These are phyloP conservation scores for Adansonia madagascariensis DNA, from an alignment of 441 rosid species.

Conservation along the genomic window DNA sequence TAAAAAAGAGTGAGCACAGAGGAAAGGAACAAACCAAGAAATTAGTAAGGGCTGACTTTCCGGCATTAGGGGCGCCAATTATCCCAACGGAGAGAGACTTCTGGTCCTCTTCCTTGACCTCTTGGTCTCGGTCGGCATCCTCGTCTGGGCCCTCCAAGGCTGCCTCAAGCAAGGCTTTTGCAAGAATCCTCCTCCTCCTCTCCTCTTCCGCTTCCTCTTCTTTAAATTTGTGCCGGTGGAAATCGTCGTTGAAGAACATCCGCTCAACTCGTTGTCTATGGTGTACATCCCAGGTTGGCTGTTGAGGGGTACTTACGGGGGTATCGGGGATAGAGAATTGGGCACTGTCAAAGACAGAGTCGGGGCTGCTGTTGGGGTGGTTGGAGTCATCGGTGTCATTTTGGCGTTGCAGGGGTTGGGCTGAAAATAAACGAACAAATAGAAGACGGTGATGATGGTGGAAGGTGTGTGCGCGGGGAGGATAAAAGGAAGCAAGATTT, in stretches of 20 bases:
- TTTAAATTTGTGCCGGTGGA: slow-evolving; percentile 38
- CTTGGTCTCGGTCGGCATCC: slow-evolving; percentile 58
- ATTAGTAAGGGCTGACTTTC: slow-evolving; percentile 87
- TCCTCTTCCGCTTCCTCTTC: slow-evolving; percentile 53
- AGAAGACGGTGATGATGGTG: slow-evolving; percentile 24
- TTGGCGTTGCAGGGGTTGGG: slow-evolving; percentile 51
- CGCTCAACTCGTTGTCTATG: slow-evolving; percentile 63
- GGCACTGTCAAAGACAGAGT: slow-evolving; percentile 67
- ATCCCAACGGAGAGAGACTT: slow-evolving; percentile 91
- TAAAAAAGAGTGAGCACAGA: neutral
- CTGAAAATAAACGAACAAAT: slow-evolving; percentile 55
- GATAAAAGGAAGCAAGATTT: slow-evolving; percentile 31
- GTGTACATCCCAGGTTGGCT: slow-evolving; percentile 65
- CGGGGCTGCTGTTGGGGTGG: slow-evolving; percentile 22
- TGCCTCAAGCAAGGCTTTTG: slow-evolving; percentile 75
- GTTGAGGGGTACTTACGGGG: slow-evolving; percentile 27
- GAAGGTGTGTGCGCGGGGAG: slow-evolving; percentile 25
- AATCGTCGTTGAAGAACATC: slow-evolving; percentile 51
- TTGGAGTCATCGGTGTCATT: slow-evolving; percentile 38
- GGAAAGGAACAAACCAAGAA: slow-evolving; percentile 55
- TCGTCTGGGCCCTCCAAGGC: slow-evolving; percentile 69
- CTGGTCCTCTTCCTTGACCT: slow-evolving; percentile 88
- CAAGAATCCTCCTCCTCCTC: slow-evolving; percentile 59
- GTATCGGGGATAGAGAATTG: slow-evolving; percentile 45
- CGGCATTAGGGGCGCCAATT: slow-evolving; percentile 94